Percentiles rank a stretch among this genome's conserved stretches.
Conservation (phyloP, 768 basidiomycete genomes). For the Leccinum rimulosum region DNA sequence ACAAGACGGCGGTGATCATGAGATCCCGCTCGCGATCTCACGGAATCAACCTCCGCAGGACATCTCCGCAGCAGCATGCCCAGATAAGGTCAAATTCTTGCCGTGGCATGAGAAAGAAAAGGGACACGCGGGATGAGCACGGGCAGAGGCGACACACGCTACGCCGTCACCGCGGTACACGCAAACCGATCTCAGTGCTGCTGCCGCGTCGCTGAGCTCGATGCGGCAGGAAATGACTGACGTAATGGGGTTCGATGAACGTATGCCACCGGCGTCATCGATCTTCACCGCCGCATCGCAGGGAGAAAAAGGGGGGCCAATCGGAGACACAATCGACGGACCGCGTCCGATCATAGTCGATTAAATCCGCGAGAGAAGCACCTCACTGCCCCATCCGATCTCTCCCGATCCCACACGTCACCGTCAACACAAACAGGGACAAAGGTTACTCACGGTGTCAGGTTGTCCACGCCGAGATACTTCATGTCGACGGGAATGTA, state of each 20-base stretch:
- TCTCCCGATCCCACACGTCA: slow-evolving; percentile 21
- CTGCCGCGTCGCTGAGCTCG: neutral
- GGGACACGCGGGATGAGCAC: slow-evolving; percentile 1
- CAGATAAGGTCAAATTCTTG: slow-evolving; percentile 1
- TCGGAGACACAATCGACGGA: neutral
- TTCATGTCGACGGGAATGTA: slow-evolving; percentile 87
- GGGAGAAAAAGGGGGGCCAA: slow-evolving; percentile 8
- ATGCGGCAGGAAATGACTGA: slow-evolving; percentile 9
- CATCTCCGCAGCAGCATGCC: slow-evolving; percentile 13
- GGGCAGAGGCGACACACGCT: neutral
- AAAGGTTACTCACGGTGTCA: slow-evolving; percentile 52
- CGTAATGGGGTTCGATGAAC: slow-evolving; percentile 21
- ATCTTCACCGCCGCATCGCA: slow-evolving; percentile 19
- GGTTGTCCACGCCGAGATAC: slow-evolving; percentile 69
- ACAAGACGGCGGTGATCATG: slow-evolving; percentile 6
- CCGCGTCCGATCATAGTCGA: neutral
- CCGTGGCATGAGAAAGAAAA: slow-evolving; percentile 1
- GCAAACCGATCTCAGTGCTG: neutral
- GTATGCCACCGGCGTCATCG: slow-evolving; percentile 30
- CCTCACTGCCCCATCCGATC: slow-evolving; percentile 6
- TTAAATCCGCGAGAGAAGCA: neutral
- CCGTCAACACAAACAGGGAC: slow-evolving; percentile 1
- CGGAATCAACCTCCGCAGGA: slow-evolving; percentile 3
- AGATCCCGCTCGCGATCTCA: slow-evolving; percentile 16
- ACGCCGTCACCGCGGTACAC: slow-evolving; percentile 17